phyloP scores from a whole-genome alignment of 805 yeast genomes.

The Barnettozyma wickerhamii region DNA sequence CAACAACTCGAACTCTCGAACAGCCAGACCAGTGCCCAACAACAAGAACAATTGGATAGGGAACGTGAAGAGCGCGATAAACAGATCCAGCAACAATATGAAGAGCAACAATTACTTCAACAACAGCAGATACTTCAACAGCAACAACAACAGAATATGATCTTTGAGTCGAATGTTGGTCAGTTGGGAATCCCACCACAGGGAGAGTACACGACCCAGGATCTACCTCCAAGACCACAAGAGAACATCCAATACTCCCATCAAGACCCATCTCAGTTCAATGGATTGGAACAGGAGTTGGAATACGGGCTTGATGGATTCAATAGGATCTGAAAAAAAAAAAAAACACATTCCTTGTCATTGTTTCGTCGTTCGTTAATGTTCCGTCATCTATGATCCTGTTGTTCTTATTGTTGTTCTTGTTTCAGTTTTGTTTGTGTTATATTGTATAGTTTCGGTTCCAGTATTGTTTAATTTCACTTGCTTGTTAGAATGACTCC shows the following conservation, averaged over 20 bases:
- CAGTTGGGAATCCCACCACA: conserved; percentile 47
- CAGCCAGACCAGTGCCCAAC: conserved; percentile 11
- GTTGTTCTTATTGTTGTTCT: too few relatives aligned
- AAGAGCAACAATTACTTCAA: conserved; percentile 12
- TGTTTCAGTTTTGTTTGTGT: too few relatives aligned
- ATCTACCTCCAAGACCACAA: conserved; percentile 59
- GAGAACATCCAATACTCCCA: conserved; percentile 35
- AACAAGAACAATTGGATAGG: conserved; percentile 13
- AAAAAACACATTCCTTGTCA: neutral
- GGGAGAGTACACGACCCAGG: conserved; percentile 36
- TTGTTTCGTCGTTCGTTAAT: too few relatives aligned
- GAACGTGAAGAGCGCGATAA: conserved; percentile 21
- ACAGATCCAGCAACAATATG: conserved; percentile 16
- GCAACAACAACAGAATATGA: conserved; percentile 13
- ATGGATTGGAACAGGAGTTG: conserved; percentile 58
- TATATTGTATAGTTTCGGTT: too few relatives aligned
- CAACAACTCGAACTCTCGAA: conserved; percentile 36
- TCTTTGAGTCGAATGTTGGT: conserved; percentile 27
- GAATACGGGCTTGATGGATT: conserved; percentile 58
- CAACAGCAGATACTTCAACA: conserved; percentile 17
- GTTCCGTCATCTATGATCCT: too few relatives aligned
- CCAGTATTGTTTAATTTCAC: too few relatives aligned
- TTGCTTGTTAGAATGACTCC: too few relatives aligned
- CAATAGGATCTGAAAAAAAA: conserved; percentile 9
- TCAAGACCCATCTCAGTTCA: conserved; percentile 23